Evolutionary conservation across 1,139 yeast species (phyloP), one percentile per base, ranked within the genome.

Genomic region (Arxiozyma slooffiae): DNA sequence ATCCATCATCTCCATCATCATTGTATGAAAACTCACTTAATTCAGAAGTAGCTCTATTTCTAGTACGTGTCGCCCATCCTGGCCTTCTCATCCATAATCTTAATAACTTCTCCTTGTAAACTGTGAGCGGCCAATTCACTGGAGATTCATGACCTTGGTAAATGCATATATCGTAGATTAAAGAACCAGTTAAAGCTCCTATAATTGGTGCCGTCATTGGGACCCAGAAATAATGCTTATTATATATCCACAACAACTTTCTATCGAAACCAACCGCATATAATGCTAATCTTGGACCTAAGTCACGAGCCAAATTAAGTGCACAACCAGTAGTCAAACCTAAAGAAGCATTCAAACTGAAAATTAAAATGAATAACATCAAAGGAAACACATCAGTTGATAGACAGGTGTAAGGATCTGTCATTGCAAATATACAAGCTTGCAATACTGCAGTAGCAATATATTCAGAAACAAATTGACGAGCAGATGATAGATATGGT

Each of bases 301-400:
- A 67, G 62, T 76, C 80, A 66, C 80, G 73, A 23, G 80, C 80
- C 54, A 73, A 64, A 62, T 76, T 76, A 56, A 76, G 64, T 45
- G 79, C 79, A 57, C 75, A 74, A 38, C 79, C 79, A 23, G 80
- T 76, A 60, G 74, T 76, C 63, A 69, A 74, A 47, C 78, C 76
- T 52, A 72, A 67, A 20, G 74, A 61, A 18, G 76, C 69, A 58
- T 77, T 78, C 47, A 75, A 61, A 46, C 71, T 70, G 51, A 66
- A 71, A 51, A 75, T 72, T 50, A 74, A 61, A 48, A 75, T 59
- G 57, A 73, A 72, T 40, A 75, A 58, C 60, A 72, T 69, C 48
- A 75, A 57, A 36, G 79, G 78, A 61, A 73, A 75, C 49, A 72
- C 57, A 51, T 69, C 69, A 11, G 75, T 70, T 9, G 77, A 66